A percentile compares a stretch with the other conserved stretches of the same genome.
phyloP scores from a whole-genome alignment of 306 rosid species.

The Glycine soja region DNA sequence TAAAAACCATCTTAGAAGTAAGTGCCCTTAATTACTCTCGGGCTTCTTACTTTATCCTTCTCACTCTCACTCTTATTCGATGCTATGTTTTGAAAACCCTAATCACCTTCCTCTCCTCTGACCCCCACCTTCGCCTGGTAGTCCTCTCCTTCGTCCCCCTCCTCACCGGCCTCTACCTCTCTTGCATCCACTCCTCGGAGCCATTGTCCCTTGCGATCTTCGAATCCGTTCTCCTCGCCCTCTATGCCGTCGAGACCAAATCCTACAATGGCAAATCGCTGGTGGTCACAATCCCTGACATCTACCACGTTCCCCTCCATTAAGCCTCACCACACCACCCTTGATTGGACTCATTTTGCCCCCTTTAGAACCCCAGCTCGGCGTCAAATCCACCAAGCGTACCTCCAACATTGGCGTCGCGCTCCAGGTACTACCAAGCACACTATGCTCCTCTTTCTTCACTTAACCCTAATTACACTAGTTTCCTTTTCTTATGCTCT shows the following conservation, averaged over 20 bases:
- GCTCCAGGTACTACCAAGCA: slow-evolving; percentile 64
- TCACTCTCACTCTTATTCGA: too few relatives aligned
- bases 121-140: slow-evolving; percentile 86
- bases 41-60: too few relatives aligned
- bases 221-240: slow-evolving; percentile 88
- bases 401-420: too few relatives aligned
- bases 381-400: too few relatives aligned
- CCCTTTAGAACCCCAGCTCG: too few relatives aligned
- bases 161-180: slow-evolving; percentile 80
- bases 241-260: slow-evolving; percentile 84
- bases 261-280: slow-evolving; percentile 84
- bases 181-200: slow-evolving; percentile 72
- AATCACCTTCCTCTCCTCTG: too few relatives aligned
- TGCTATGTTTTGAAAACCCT: too few relatives aligned
- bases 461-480: slow-evolving; percentile 50
- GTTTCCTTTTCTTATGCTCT: neutral
- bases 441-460: slow-evolving; percentile 42
- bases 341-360: too few relatives aligned
- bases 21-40: too few relatives aligned
- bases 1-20: too few relatives aligned
- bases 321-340: too few relatives aligned
- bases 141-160: slow-evolving; percentile 91
- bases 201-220: slow-evolving; percentile 83
- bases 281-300: slow-evolving; percentile 80
- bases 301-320: too few relatives aligned